These are phyloP conservation scores for Platismatia glauca DNA, from an alignment of 495 filamentous ascomycete species.

Conservation along the genomic window DNA sequence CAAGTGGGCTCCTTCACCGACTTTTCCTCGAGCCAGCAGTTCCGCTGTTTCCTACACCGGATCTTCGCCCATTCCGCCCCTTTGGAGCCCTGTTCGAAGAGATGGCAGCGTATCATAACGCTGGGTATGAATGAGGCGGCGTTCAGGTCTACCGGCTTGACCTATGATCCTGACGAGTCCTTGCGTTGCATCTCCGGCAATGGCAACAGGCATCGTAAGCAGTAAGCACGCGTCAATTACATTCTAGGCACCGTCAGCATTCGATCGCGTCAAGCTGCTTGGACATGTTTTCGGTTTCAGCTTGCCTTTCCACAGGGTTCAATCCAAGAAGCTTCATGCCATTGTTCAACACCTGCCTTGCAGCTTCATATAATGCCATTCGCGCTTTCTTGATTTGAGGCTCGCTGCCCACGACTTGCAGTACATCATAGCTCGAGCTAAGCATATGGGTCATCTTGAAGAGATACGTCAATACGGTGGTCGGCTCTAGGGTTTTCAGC, in stretches of 20 bases:
- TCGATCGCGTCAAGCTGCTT: not conserved
- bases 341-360: constrained; percentile 68
- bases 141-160: not conserved
- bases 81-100: not conserved
- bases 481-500: constrained; percentile 54
- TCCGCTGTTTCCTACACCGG: not conserved
- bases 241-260: constrained; percentile 14
- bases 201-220: not conserved
- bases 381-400: constrained; percentile 64
- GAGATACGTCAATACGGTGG: constrained; percentile 68
- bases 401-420: constrained; percentile 68
- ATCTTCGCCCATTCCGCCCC: not conserved
- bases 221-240: not conserved
- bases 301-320: constrained; percentile 61
- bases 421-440: constrained; percentile 73
- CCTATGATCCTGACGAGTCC: not conserved
- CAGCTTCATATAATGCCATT: constrained; percentile 74
- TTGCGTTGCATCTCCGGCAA: not conserved
- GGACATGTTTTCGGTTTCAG: not conserved
- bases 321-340: constrained; percentile 78
- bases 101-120: not conserved
- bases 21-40: constrained; percentile 11
- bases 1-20: constrained; percentile 8
- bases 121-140: not conserved
- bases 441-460: constrained; percentile 82